Percentiles rank a stretch among this genome's conserved stretches.
Evolutionary conservation across 1,284 basidiomycete genomes (phyloP).

Genomic region (Sporisorium scitamineum): DNA sequence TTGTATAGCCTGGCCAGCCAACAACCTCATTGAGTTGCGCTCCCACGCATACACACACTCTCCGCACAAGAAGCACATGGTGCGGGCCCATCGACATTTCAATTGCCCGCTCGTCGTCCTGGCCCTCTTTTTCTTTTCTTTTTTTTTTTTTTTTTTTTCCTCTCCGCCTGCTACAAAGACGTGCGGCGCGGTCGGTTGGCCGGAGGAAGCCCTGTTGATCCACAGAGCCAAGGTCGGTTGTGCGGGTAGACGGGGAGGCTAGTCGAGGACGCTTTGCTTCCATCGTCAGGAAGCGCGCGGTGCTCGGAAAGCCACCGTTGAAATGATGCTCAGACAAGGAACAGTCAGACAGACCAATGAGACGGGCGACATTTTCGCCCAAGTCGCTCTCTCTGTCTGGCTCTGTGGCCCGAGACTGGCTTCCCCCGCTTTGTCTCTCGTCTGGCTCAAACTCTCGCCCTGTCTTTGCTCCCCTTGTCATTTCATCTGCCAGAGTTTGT

Average conservation of each 20-base stretch:
- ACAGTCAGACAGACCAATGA: neutral
- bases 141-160: neutral
- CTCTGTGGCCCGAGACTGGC: slow-evolving; percentile 3
- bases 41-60: neutral
- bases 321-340: too few species aligned
- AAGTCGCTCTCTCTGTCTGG: neutral
- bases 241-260: too few species aligned
- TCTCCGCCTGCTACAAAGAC: neutral
- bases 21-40: too few species aligned
- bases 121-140: too few species aligned
- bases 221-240: slow-evolving; percentile 4
- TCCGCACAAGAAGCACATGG: neutral
- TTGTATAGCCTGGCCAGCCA: neutral
- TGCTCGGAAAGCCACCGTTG: too few species aligned
- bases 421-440: neutral
- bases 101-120: too few species aligned
- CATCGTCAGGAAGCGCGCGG: too few species aligned
- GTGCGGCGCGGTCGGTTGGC: neutral
- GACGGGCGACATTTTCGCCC: neutral
- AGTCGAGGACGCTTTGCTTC: too few species aligned
- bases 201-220: slow-evolving; percentile 7
- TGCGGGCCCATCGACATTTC: too few species aligned
- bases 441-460: neutral
- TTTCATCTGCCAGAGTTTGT: neutral
- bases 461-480: neutral